A percentile compares a stretch with the other conserved stretches of the same genome.
Conservation (phyloP, 768 basidiomycete species). For the Clavaria fumosa region DNA sequence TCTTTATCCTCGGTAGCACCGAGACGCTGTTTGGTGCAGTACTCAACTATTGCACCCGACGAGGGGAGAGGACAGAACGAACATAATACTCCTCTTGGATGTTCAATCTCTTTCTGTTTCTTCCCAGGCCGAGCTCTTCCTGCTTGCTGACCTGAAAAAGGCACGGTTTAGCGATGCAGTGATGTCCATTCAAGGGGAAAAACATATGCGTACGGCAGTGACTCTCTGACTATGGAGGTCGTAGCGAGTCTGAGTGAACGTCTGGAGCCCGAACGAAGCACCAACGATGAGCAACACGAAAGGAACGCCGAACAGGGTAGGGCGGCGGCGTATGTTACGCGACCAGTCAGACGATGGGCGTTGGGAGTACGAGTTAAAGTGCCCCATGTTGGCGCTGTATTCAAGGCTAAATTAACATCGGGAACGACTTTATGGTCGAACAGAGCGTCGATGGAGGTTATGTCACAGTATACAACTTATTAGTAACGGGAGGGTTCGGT, state of each 20-base stretch:
- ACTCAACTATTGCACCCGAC: background rate
- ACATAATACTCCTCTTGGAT: constrained; percentile 95
- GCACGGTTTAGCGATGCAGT: background rate
- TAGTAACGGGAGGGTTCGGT: too few relatives aligned
- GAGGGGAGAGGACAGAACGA: constrained; percentile 34
- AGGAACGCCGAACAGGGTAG: constrained; percentile 69
- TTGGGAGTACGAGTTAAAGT: too few relatives aligned
- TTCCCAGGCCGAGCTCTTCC: constrained; percentile 60
- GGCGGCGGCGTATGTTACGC: constrained; percentile 50
- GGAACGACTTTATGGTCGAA: too few relatives aligned
- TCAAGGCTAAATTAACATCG: too few relatives aligned
- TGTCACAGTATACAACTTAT: too few relatives aligned
- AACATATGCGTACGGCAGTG: constrained; percentile 36
- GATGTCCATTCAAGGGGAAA: background rate
- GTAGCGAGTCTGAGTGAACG: constrained; percentile 82
- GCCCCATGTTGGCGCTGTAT: too few relatives aligned
- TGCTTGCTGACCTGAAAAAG: constrained; percentile 47
- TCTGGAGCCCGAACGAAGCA: constrained; percentile 69
- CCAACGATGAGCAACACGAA: constrained; percentile 77
- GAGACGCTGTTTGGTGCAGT: constrained; percentile 32
- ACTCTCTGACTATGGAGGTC: constrained; percentile 76
- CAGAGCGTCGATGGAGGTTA: too few relatives aligned
- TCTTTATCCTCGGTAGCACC: constrained; percentile 47
- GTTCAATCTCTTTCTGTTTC: constrained; percentile 68
- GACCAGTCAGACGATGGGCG: too few relatives aligned